Percentiles rank a stretch among this genome's conserved stretches.
These are phyloP conservation scores for Termitomyces eurrhizus DNA, from an alignment of 768 basidiomycete species.

Conservation along the genomic window DNA sequence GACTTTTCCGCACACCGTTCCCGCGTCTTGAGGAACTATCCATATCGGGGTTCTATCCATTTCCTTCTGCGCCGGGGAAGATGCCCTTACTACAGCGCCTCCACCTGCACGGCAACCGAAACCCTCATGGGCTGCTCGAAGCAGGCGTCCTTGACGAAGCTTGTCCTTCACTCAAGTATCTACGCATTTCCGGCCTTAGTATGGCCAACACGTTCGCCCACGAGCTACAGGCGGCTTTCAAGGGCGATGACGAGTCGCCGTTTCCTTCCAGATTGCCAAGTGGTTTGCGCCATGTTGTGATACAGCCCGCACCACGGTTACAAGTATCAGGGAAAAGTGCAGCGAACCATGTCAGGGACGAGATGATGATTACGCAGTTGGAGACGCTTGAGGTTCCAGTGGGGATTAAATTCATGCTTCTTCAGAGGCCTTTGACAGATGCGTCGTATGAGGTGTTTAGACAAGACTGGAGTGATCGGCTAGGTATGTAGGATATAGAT, in stretches of 20 bases:
- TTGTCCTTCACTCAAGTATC: constrained; percentile 34
- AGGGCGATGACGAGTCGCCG: constrained; percentile 9
- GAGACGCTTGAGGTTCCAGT: constrained; percentile 13
- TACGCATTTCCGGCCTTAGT: constrained; percentile 40
- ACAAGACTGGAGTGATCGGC: constrained; percentile 18
- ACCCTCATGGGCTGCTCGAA: constrained; percentile 44
- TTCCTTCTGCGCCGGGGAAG: constrained; percentile 30
- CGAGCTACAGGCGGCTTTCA: constrained; percentile 34
- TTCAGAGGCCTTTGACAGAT: constrained; percentile 5
- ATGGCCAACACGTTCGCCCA: constrained; percentile 37
- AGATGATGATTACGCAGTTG: constrained; percentile 26
- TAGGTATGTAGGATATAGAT: constrained; percentile 9
- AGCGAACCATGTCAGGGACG: constrained; percentile 20
- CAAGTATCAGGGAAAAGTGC: constrained; percentile 9
- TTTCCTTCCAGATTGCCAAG: constrained; percentile 25
- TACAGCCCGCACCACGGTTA: constrained; percentile 26
- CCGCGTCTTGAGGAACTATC: constrained; percentile 38
- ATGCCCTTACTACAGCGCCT: constrained; percentile 39
- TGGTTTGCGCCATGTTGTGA: constrained; percentile 17
- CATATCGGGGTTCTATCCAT: constrained; percentile 48
- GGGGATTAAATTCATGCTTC: constrained; percentile 6
- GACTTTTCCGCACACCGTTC: constrained; percentile 38
- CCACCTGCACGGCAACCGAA: constrained; percentile 46
- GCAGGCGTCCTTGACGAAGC: constrained; percentile 32
- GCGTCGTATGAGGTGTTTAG: constrained; percentile 10